A percentile compares a stretch with the other conserved stretches of the same genome.
Evolutionary conservation across 306 rosid genomes (phyloP).

Genomic region (Malus asiatica): DNA sequence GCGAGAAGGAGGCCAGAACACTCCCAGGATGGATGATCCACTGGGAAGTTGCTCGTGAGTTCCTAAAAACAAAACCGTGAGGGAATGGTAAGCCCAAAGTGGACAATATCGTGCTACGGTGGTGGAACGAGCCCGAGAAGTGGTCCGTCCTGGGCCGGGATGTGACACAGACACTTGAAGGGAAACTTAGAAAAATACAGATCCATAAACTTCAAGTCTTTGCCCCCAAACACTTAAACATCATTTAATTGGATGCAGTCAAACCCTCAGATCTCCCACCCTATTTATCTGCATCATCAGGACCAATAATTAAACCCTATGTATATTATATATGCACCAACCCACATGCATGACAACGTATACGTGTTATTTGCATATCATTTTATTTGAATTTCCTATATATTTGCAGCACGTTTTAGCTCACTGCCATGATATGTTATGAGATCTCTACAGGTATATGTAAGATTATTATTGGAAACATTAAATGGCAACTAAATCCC

Average conservation of each 20-base stretch:
- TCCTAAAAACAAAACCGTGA: too few species aligned
- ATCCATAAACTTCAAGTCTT: slow-evolving; percentile 18
- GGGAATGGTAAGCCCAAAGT: too few species aligned
- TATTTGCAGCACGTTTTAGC: neutral
- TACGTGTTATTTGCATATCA: neutral
- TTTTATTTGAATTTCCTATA: slow-evolving; percentile 55
- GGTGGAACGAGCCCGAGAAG: too few species aligned
- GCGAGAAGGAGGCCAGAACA: too few species aligned
- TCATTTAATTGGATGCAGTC: slow-evolving; percentile 23
- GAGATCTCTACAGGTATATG: neutral
- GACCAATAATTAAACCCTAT: slow-evolving; percentile 10
- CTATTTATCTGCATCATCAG: slow-evolving; percentile 2
- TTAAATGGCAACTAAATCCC: slow-evolving; percentile 8
- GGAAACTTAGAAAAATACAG: slow-evolving; percentile 28
- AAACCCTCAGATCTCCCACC: slow-evolving; percentile 2
- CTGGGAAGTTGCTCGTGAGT: too few species aligned
- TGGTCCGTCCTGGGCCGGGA: too few species aligned
- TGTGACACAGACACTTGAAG: neutral
- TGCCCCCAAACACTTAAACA: slow-evolving; percentile 27
- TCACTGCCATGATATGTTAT: neutral
- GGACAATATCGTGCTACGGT: too few species aligned
- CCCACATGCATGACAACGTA: too few species aligned
- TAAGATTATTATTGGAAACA: slow-evolving; percentile 5
- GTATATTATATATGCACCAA: too few species aligned
- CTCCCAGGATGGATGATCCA: too few species aligned